Percentiles rank a stretch among this genome's conserved stretches.
Evolutionary conservation across 176 grass and related monocot species (phyloP).

Genomic region (Oryza coarctata): DNA sequence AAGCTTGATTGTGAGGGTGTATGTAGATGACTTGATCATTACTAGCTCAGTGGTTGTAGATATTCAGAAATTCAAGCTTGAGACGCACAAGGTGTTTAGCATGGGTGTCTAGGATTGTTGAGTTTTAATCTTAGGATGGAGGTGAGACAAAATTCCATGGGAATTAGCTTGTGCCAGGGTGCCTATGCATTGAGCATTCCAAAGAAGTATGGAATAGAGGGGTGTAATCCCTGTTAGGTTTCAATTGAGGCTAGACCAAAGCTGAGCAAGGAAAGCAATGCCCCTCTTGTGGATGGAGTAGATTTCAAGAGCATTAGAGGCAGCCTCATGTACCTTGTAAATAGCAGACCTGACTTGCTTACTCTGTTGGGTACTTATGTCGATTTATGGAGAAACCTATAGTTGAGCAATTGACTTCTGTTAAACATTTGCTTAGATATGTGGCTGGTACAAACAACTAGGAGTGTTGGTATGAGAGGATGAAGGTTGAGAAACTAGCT

Average conservation of each 20-base stretch:
- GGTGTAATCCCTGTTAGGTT: neutral
- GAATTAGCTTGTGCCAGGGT: neutral
- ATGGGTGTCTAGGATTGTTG: neutral
- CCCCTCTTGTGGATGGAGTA: neutral
- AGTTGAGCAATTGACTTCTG: neutral
- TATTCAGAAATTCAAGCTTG: neutral
- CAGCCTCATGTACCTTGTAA: neutral
- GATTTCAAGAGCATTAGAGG: neutral
- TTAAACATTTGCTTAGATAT: neutral
- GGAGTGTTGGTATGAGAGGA: neutral
- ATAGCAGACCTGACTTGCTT: neutral
- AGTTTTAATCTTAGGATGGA: neutral
- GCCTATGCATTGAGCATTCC: neutral
- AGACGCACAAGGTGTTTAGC: neutral
- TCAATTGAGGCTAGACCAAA: neutral
- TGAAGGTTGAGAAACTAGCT: too few relatives aligned
- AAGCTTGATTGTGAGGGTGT: neutral
- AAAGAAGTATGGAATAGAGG: neutral
- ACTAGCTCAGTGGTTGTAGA: neutral
- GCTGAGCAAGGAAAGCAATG: neutral
- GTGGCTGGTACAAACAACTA: neutral
- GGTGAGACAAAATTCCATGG: neutral
- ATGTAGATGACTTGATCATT: neutral
- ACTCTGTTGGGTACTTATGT: neutral
- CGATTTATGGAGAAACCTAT: neutral